Percentiles rank a stretch among this genome's conserved stretches.
These are phyloP conservation scores for Melanomma pulvis-pyrius DNA, from an alignment of 495 filamentous ascomycete genomes.

Conservation along the genomic window DNA sequence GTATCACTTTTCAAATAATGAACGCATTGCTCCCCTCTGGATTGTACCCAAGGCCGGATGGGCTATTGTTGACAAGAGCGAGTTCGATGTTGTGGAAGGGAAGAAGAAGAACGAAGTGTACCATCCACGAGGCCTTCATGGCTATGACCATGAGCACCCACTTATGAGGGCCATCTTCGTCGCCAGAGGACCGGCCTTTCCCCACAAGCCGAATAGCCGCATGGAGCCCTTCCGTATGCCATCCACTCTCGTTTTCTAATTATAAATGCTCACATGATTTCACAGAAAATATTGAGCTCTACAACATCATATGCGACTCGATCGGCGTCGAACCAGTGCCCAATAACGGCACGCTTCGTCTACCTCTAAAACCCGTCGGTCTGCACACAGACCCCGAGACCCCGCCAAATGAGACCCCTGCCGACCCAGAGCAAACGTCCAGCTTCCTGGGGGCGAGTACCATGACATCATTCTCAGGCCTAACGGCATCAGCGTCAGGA, in stretches of 20 bases:
- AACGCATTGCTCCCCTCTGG: conserved; percentile 90
- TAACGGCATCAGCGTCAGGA: conserved; percentile 17
- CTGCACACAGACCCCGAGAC: conserved; percentile 60
- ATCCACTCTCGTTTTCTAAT: conserved; percentile 1
- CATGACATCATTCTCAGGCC: conserved; percentile 9
- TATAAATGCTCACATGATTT: conserved; percentile 2
- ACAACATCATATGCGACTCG: conserved; percentile 89
- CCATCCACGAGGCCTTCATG: conserved; percentile 78
- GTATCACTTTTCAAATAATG: conserved; percentile 83
- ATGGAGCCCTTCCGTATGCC: conserved; percentile 85
- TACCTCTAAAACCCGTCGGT: conserved; percentile 71
- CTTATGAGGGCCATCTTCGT: conserved; percentile 93
- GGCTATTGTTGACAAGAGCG: conserved; percentile 78
- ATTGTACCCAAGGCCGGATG: conserved; percentile 88
- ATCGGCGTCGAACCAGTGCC: conserved; percentile 67
- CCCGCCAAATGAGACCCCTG: conserved; percentile 35
- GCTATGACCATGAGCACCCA: conserved; percentile 86
- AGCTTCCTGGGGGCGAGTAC: conserved; percentile 2
- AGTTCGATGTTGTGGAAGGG: conserved; percentile 70
- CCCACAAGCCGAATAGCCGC: conserved; percentile 77
- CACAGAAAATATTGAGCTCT: conserved; percentile 89
- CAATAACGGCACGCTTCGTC: conserved; percentile 86
- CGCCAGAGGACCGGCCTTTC: conserved; percentile 85
- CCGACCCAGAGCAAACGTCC: conserved; percentile 37
- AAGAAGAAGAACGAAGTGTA: conserved; percentile 66